Percentiles rank a stretch among this genome's conserved stretches.
phyloP scores from a whole-genome alignment of 2,329 filamentous ascomycete species.

The Colletotrichum lentis region DNA sequence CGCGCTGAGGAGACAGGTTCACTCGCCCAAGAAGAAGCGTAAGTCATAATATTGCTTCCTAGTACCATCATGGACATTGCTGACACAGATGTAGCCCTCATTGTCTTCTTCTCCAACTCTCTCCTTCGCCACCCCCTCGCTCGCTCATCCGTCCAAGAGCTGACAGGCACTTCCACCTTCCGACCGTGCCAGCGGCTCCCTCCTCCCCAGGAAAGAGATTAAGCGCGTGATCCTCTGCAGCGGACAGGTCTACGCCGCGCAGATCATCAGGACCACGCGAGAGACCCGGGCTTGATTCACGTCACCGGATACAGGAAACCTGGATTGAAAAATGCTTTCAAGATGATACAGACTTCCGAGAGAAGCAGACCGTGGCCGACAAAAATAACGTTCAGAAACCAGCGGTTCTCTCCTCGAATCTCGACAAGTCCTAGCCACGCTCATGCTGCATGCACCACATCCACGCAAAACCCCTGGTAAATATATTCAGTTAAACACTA shows the following conservation, averaged over 20 bases:
- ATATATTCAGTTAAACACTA: no score
- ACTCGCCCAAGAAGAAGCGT: slow-evolving; percentile 98
- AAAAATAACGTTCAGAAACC: no score
- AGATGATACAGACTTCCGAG: no score
- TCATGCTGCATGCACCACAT: no score
- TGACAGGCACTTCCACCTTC: slow-evolving; percentile 90
- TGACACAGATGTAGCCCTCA: slow-evolving; percentile 67
- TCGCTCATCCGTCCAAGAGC: slow-evolving; percentile 87
- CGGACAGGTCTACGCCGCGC: slow-evolving; percentile 73
- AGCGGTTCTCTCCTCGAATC: no score
- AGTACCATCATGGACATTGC: slow-evolving; percentile 36
- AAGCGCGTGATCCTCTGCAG: slow-evolving; percentile 93
- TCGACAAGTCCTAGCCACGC: no score
- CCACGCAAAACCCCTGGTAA: no score
- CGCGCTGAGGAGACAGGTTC: slow-evolving; percentile 93
- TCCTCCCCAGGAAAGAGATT: slow-evolving; percentile 83
- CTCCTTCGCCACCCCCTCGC: slow-evolving; percentile 92
- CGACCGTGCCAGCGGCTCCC: slow-evolving; percentile 79
- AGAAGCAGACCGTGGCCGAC: no score
- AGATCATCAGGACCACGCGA: no score
- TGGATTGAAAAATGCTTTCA: no score
- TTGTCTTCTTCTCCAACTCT: slow-evolving; percentile 98
- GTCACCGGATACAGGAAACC: no score
- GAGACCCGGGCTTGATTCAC: no score
- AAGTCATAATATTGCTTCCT: slow-evolving; percentile 56